phyloP scores from a whole-genome alignment of 2,329 filamentous ascomycete genomes.

The Aspergillus candidus region DNA sequence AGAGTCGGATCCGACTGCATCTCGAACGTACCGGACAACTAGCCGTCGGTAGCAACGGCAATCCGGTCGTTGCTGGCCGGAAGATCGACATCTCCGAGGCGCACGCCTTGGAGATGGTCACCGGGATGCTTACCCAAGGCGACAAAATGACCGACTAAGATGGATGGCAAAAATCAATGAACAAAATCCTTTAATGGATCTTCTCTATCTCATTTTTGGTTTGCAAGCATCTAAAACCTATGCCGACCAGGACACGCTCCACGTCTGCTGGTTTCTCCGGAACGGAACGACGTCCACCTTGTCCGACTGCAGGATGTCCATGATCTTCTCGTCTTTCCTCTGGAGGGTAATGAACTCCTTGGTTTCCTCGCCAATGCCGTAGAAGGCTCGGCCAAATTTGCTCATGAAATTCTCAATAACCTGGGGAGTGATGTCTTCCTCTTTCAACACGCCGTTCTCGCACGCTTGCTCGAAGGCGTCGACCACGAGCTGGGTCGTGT shows the following conservation, averaged over 20 bases:
- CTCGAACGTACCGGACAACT: conserved; percentile 54
- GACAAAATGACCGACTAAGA: conserved; percentile 15
- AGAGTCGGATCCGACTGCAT: conserved; percentile 69
- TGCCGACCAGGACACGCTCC: conserved; percentile 30
- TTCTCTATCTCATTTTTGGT: conserved; percentile 1
- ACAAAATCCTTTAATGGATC: neutral
- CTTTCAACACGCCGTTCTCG: conserved; percentile 47
- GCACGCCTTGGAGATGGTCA: conserved; percentile 36
- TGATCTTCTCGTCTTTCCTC: conserved; percentile 51
- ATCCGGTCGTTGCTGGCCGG: conserved; percentile 32
- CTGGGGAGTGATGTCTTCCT: conserved; percentile 50
- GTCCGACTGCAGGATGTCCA: conserved; percentile 49
- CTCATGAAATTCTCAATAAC: conserved; percentile 54
- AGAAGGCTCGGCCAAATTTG: conserved; percentile 53
- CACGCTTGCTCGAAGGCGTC: conserved; percentile 54
- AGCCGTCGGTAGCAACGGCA: conserved; percentile 27
- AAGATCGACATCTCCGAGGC: conserved; percentile 37
- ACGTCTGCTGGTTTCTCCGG: conserved; percentile 53
- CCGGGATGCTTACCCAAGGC: conserved; percentile 30
- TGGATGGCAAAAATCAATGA: conserved; percentile 1
- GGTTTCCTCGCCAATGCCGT: conserved; percentile 46
- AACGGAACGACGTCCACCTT: conserved; percentile 62
- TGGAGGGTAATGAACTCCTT: conserved; percentile 51
- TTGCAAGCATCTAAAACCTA: conserved; percentile 10
- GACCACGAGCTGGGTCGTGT: conserved; percentile 53